Conservation (phyloP, 78 protist species). For the Dictyostelium firmibasis region DNA sequence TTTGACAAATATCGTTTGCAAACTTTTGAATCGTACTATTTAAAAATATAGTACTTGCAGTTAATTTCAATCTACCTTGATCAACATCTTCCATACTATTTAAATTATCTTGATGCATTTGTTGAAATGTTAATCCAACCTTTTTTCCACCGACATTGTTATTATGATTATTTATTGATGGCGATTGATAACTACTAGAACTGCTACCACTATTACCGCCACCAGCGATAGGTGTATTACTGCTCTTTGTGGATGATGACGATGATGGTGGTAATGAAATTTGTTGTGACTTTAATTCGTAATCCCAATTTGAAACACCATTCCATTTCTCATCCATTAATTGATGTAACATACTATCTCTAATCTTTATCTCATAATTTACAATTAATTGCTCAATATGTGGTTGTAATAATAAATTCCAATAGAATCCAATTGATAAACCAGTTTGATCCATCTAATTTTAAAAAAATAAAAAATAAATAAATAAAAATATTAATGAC, state of each 20-base stretch:
- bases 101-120: neutral
- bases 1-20: conserved; percentile 57
- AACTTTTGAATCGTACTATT: conserved; percentile 58
- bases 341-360: conserved; percentile 36
- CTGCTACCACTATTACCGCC: neutral
- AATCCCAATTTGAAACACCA: conserved; percentile 58
- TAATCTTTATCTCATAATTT: conserved; percentile 40
- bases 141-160: neutral
- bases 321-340: conserved; percentile 47
- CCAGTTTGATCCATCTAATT: conserved; percentile 60
- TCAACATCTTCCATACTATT: neutral
- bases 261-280: neutral
- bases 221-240: neutral
- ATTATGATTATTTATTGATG: neutral
- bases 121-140: neutral
- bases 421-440: conserved; percentile 38
- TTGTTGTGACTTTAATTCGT: neutral
- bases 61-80: conserved; percentile 36
- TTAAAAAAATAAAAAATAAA: neutral
- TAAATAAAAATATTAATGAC: neutral
- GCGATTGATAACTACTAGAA: conserved; percentile 2
- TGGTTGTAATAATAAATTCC: conserved; percentile 54
- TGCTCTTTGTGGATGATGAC: too few species aligned
- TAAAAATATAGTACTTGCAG: conserved; percentile 59
- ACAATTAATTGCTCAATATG: conserved; percentile 45